Conservation (phyloP, 176 grass and related monocot genomes). For the Thalia dealbata region DNA sequence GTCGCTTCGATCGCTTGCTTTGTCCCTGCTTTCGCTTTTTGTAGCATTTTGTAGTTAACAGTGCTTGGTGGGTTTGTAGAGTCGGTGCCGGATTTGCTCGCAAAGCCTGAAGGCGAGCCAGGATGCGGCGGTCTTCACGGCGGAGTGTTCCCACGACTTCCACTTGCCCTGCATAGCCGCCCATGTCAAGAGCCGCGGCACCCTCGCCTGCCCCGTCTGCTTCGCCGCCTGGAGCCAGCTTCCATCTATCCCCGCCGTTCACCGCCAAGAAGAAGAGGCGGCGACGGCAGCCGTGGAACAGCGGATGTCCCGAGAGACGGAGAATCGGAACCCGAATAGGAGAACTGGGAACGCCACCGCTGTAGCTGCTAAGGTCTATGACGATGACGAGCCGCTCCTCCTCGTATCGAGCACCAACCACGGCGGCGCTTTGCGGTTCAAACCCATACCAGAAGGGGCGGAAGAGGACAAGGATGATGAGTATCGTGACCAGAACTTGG, state of each 20-base stretch:
- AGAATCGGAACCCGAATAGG: slow-evolving; percentile 18
- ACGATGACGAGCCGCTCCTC: slow-evolving; percentile 76
- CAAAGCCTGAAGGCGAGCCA: slow-evolving; percentile 50
- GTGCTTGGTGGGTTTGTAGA: slow-evolving; percentile 25
- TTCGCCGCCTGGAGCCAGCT: slow-evolving; percentile 52
- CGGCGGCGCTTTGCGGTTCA: slow-evolving; percentile 33
- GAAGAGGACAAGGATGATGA: slow-evolving; percentile 36
- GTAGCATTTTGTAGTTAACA: background rate
- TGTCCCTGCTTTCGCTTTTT: background rate
- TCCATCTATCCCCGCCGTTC: slow-evolving; percentile 44
- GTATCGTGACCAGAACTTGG: background rate
- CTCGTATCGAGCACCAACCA: slow-evolving; percentile 21
- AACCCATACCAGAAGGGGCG: slow-evolving; percentile 75
- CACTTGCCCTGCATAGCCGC: slow-evolving; percentile 82
- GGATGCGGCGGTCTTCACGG: slow-evolving; percentile 84
- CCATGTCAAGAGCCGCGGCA: slow-evolving; percentile 35
- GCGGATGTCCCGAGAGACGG: background rate
- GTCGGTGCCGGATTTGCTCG: slow-evolving; percentile 61
- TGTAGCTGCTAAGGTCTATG: slow-evolving; percentile 41
- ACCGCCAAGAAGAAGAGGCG: slow-evolving; percentile 7
- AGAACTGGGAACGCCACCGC: background rate
- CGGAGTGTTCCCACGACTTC: slow-evolving; percentile 84
- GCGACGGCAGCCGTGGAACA: background rate
- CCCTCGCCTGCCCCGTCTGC: slow-evolving; percentile 70
- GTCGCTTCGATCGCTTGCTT: background rate